phyloP scores from a whole-genome alignment of 768 basidiomycete species.

The Boletus bicolor region DNA sequence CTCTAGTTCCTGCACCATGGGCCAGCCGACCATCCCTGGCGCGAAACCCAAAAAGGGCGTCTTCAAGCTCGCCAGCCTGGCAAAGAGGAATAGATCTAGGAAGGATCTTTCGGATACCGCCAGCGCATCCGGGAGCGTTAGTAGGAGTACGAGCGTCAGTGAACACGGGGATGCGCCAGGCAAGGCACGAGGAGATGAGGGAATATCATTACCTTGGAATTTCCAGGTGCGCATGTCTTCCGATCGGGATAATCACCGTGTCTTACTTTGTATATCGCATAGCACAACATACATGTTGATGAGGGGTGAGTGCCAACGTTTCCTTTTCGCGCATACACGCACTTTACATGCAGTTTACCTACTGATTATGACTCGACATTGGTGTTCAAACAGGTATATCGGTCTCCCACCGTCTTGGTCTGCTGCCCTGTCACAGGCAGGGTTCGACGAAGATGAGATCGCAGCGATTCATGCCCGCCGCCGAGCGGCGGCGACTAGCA shows the following conservation, averaged over 20 bases:
- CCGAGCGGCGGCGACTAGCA: constrained; percentile 14
- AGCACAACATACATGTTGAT: constrained; percentile 81
- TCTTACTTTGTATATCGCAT: constrained; percentile 2
- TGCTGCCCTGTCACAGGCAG: constrained; percentile 53
- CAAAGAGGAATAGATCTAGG: constrained; percentile 32
- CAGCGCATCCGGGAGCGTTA: constrained; percentile 14
- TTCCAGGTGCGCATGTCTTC: constrained; percentile 50
- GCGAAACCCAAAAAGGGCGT: constrained; percentile 29
- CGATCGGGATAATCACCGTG: not conserved
- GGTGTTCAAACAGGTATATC: constrained; percentile 39
- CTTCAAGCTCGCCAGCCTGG: constrained; percentile 37
- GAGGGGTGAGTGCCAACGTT: constrained; percentile 52
- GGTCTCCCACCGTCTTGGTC: constrained; percentile 78
- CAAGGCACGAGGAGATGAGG: constrained; percentile 45
- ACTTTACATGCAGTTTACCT: not conserved
- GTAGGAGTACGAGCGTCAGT: constrained; percentile 10
- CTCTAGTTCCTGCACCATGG: constrained; percentile 13
- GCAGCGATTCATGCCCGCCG: constrained; percentile 49
- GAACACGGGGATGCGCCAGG: constrained; percentile 6
- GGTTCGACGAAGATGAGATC: constrained; percentile 70
- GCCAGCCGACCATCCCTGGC: constrained; percentile 1
- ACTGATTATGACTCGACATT: not conserved
- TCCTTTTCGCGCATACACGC: not conserved
- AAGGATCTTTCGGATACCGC: constrained; percentile 27
- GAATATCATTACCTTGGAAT: constrained; percentile 70